Base-by-base conservation (phyloP, 2,329 filamentous ascomycete species). In the Helotiales sp. region DNA sequence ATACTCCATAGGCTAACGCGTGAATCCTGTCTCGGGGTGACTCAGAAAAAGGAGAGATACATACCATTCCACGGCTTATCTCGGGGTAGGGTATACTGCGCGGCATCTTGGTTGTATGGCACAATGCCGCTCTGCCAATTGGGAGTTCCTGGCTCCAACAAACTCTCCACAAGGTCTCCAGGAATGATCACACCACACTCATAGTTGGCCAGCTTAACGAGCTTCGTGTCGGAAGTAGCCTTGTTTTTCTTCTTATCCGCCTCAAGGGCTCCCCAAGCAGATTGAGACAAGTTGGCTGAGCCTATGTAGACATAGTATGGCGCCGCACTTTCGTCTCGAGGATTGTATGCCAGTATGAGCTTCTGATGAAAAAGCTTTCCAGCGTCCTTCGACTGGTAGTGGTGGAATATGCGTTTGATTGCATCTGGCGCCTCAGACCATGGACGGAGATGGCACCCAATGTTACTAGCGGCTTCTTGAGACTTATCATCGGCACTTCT, bases 351-450 rank as follows among this genome's bases (percentile, higher is more conserved):
- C 17, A 68, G n/a, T 24, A 68, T 63, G 11, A 68, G 58, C 58
- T 68, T 68, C 43, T 68, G 65, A 49, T 68, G 65, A 52, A 64
- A 64, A 24, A 68, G 50, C 30, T 63, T 59, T 28, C 65, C 65
- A 3, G 28, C 45, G 22, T 68, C 65, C 30, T 68, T 68, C 22
- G 65, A 68, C 7, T 64, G 37, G 50, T 68, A 68, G 58, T 68
- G 65, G 45, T 68, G 57, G 40, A 68, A 68, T 15, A 68, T 58
- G 15, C 55, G n/a, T 40, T 68, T 68, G 50, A 68, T 61, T 13
- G 26, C 37, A 2, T 55, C 45, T 15, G 67, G 67, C 17, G 64
- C 64, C 37, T 32, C 43, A 20, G 61, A n/a, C 67, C 67, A 69
- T 20, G 67, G 67, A 30, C 52, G 67, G 7, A 47, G 61, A 24